phyloP scores from a whole-genome alignment of 148 eudicot genomes.

The Nepenthes gracilis region DNA sequence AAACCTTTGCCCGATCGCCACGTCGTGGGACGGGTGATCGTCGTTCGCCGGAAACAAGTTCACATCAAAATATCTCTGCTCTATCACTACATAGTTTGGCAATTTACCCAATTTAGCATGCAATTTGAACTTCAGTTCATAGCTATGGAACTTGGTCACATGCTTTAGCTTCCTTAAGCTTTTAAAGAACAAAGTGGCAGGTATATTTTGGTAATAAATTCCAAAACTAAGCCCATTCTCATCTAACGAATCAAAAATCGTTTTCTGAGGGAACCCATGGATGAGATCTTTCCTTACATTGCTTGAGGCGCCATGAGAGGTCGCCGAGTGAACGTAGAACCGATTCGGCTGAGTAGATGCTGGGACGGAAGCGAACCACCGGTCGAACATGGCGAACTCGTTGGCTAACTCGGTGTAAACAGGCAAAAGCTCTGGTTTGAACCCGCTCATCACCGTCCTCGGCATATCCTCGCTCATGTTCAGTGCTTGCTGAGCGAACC shows the following conservation, averaged over 20 bases:
- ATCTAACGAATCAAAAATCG: slow-evolving; percentile 86
- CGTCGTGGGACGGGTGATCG: slow-evolving; percentile 92
- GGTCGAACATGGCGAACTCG: slow-evolving; percentile 75
- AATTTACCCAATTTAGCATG: slow-evolving; percentile 58
- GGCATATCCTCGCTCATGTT: slow-evolving; percentile 45
- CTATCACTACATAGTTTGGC: slow-evolving; percentile 75
- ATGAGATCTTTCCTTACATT: slow-evolving; percentile 75
- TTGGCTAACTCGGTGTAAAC: slow-evolving; percentile 66
- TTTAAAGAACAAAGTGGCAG: slow-evolving; percentile 79
- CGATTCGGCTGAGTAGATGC: slow-evolving; percentile 99
- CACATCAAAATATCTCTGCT: slow-evolving; percentile 75
- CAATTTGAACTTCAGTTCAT: slow-evolving; percentile 46
- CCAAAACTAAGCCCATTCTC: slow-evolving; percentile 74
- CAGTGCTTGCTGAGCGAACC: slow-evolving; percentile 78
- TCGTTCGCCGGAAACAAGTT: slow-evolving; percentile 67
- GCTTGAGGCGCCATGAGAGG: slow-evolving; percentile 91
- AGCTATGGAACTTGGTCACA: slow-evolving; percentile 46
- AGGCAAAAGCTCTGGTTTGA: slow-evolving; percentile 57
- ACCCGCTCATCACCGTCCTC: slow-evolving; percentile 73
- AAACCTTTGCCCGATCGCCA: slow-evolving; percentile 73
- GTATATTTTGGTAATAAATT: slow-evolving; percentile 90
- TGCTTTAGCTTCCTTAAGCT: slow-evolving; percentile 62
- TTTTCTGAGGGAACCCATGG: slow-evolving; percentile 80
- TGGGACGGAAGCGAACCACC: slow-evolving; percentile 98
- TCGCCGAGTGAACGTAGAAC: slow-evolving; percentile 88